phyloP scores from a whole-genome alignment of 2,329 filamentous ascomycete genomes.

The Bipolaris oryzae region DNA sequence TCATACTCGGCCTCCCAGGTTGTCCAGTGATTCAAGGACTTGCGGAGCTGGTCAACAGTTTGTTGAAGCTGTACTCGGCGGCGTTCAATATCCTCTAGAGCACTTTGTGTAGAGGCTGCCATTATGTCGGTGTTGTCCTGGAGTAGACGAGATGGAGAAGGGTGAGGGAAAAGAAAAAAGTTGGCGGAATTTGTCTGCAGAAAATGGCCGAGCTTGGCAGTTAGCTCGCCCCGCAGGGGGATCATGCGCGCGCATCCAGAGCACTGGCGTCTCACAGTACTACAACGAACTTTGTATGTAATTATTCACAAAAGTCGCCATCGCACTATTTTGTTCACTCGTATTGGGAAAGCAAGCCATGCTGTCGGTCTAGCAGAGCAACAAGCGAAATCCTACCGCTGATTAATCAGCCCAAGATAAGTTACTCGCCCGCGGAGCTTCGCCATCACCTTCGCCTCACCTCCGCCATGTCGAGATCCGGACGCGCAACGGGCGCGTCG shows the following conservation, averaged over 20 bases:
- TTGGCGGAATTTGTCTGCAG: conserved; percentile 15
- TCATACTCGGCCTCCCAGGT: conserved; percentile 93
- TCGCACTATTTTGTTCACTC: not conserved
- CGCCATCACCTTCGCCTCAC: conserved; percentile 11
- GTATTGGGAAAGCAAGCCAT: not conserved
- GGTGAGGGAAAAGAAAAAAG: not conserved
- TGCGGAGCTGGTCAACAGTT: conserved; percentile 73
- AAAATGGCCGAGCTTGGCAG: conserved; percentile 23
- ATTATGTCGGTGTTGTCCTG: conserved; percentile 20
- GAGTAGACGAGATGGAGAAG: conserved; percentile 7
- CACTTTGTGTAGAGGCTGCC: conserved; percentile 50
- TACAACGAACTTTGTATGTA: not conserved
- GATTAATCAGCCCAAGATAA: conserved; percentile 19
- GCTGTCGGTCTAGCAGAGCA: not conserved
- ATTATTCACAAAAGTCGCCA: not conserved
- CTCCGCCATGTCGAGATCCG: conserved; percentile 45
- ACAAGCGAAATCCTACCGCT: conserved; percentile 11
- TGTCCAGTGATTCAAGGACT: conserved; percentile 84
- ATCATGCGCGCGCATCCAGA: conserved; percentile 13
- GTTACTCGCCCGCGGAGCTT: not conserved
- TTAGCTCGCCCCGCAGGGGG: conserved; percentile 23
- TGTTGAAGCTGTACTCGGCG: conserved; percentile 77
- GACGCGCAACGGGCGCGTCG: conserved; percentile 36
- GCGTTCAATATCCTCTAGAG: conserved; percentile 72
- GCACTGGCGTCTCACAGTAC: not conserved